phyloP scores from a whole-genome alignment of 2,329 filamentous ascomycete species.

The Xylaria sp. region DNA sequence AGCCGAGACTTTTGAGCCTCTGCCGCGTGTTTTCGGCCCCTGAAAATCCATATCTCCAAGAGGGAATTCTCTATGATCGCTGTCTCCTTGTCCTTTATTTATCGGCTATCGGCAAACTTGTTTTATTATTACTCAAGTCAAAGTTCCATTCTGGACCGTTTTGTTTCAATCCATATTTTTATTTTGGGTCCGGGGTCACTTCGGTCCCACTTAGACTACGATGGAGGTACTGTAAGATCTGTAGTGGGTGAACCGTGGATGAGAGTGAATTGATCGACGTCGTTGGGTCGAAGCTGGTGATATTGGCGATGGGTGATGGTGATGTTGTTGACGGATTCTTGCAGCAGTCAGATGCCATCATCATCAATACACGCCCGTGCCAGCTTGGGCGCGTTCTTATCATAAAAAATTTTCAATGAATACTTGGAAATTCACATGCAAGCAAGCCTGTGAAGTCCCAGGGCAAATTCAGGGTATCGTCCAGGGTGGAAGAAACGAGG shows the following conservation, averaged over 20 bases:
- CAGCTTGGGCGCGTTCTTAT: background rate
- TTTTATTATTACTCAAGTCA: background rate
- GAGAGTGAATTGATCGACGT: constrained; percentile 12
- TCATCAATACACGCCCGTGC: background rate
- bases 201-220: constrained; percentile 12
- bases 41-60: constrained; percentile 11
- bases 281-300: background rate
- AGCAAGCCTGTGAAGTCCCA: background rate
- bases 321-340: background rate
- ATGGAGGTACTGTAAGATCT: background rate
- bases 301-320: background rate
- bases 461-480: background rate
- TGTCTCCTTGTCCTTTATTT: background rate
- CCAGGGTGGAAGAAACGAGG: background rate
- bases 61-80: background rate
- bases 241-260: background rate
- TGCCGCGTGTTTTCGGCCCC: constrained; percentile 11
- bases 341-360: background rate
- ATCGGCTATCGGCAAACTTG: constrained; percentile 3
- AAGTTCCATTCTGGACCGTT: no score
- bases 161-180: background rate
- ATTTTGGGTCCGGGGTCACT: constrained; percentile 17
- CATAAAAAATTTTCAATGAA: background rate
- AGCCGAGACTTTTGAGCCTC: constrained; percentile 19
- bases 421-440: background rate